Percentiles rank a stretch among this genome's conserved stretches.
These are phyloP conservation scores for Hygrophorus russula DNA, from an alignment of 768 basidiomycete genomes.

Conservation along the genomic window DNA sequence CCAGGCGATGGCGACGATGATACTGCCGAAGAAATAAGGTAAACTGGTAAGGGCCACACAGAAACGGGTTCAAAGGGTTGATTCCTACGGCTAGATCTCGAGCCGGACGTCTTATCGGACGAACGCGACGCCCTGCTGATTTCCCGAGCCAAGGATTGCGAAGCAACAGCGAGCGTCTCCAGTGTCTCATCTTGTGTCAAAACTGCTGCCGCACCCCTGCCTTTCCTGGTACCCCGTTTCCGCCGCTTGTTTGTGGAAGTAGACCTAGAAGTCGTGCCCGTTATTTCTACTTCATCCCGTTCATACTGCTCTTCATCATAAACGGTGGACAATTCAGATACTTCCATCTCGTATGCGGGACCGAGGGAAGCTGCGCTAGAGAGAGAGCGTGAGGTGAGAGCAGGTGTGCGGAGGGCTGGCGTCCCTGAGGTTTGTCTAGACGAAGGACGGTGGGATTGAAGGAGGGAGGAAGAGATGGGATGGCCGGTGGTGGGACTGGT, in stretches of 20 bases:
- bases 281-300: constrained; percentile 23
- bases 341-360: constrained; percentile 33
- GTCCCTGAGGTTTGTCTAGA: constrained; percentile 49
- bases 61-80: constrained; percentile 32
- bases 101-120: constrained; percentile 24
- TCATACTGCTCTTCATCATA: constrained; percentile 43
- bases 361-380: constrained; percentile 57
- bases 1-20: constrained; percentile 10
- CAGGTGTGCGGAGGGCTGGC: constrained; percentile 38
- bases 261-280: constrained; percentile 40
- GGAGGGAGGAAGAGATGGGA: constrained; percentile 48
- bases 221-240: constrained; percentile 79
- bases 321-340: constrained; percentile 41
- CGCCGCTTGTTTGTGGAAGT: constrained; percentile 69
- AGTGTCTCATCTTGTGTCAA: constrained; percentile 44
- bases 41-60: constrained; percentile 15
- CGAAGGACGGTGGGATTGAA: constrained; percentile 59
- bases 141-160: constrained; percentile 76
- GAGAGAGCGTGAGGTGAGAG: constrained; percentile 40
- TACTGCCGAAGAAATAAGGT: constrained; percentile 25
- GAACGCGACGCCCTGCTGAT: constrained; percentile 57
- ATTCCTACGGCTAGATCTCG: constrained; percentile 14
- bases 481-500: constrained; percentile 55
- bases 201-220: constrained; percentile 41
- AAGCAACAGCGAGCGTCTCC: constrained; percentile 64